phyloP scores from a whole-genome alignment of 208 protist species.

The Acanthamoeba sp. region DNA sequence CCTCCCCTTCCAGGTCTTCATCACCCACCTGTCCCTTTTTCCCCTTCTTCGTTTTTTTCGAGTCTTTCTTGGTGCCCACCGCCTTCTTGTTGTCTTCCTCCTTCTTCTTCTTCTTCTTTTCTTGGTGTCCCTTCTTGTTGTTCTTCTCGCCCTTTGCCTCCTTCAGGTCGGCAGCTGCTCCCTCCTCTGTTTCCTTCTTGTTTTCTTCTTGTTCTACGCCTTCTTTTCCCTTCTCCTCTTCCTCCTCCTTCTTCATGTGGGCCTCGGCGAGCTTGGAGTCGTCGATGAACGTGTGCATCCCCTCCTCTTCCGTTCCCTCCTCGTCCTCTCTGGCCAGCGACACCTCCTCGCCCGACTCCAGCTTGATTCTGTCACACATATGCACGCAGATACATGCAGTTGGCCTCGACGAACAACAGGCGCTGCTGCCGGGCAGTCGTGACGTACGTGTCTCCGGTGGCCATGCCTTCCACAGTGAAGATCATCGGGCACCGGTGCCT shows the following conservation, averaged over 20 bases:
- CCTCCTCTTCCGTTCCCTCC: constrained; percentile 3
- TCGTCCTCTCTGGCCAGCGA: neutral
- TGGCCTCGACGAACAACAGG: too few relatives aligned
- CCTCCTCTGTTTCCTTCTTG: neutral
- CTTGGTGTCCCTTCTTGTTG: neutral
- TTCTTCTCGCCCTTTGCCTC: constrained; percentile 8
- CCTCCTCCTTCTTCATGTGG: constrained; percentile 54
- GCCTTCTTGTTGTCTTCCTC: neutral
- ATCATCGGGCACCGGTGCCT: constrained; percentile 48
- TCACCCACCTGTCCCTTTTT: neutral
- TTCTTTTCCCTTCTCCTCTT: neutral
- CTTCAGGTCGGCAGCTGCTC: neutral
- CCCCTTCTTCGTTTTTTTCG: neutral
- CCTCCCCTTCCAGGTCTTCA: neutral
- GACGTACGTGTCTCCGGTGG: constrained; percentile 16
- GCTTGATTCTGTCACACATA: constrained; percentile 19
- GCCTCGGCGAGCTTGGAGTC: constrained; percentile 32
- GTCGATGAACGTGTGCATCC: constrained; percentile 40
- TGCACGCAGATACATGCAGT: too few relatives aligned
- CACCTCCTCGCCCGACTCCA: constrained; percentile 27
- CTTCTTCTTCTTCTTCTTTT: neutral
- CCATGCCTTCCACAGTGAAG: constrained; percentile 47
- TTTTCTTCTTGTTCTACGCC: neutral
- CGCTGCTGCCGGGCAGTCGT: too few relatives aligned
- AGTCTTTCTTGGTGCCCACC: neutral